These are phyloP conservation scores for Colletotrichum noveboracense DNA, from an alignment of 2,329 filamentous ascomycete species.

Conservation along the genomic window DNA sequence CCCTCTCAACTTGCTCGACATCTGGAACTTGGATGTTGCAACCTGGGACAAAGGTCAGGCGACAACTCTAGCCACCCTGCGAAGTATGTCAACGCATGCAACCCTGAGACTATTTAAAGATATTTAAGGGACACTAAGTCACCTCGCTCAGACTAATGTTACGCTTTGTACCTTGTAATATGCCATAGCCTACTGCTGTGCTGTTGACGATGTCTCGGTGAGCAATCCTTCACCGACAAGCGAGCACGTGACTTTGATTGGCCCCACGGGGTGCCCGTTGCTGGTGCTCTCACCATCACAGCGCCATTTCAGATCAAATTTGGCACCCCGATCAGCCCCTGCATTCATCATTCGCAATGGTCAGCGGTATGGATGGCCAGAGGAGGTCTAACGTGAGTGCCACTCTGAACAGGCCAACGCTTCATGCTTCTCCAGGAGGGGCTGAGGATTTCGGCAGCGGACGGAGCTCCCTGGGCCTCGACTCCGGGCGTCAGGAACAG, in stretches of 20 bases:
- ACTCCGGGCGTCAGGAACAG: not conserved
- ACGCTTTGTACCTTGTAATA: not conserved
- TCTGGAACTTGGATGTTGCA: not conserved
- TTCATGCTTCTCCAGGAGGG: not conserved
- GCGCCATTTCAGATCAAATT: not conserved
- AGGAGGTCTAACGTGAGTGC: not conserved
- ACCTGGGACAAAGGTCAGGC: not conserved
- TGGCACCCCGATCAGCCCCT: not conserved
- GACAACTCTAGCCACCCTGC: not conserved
- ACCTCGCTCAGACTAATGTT: not conserved
- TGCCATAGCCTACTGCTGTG: not conserved
- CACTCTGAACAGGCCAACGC: not conserved
- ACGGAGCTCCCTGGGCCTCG: not conserved
- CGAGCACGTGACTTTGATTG: conserved; percentile 12
- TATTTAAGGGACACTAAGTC: not conserved
- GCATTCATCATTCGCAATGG: not conserved
- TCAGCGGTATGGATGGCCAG: conserved; percentile 1
- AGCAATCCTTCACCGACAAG: conserved; percentile 8
- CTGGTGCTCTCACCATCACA: not conserved
- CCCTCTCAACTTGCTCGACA: not conserved
- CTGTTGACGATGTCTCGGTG: conserved; percentile 14
- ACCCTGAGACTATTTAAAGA: not conserved
- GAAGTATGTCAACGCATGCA: not conserved
- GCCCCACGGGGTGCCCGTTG: not conserved
- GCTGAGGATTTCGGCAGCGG: not conserved